Base-by-base conservation (phyloP, 2,329 filamentous ascomycete genomes). In the Biscogniauxia sp. region DNA sequence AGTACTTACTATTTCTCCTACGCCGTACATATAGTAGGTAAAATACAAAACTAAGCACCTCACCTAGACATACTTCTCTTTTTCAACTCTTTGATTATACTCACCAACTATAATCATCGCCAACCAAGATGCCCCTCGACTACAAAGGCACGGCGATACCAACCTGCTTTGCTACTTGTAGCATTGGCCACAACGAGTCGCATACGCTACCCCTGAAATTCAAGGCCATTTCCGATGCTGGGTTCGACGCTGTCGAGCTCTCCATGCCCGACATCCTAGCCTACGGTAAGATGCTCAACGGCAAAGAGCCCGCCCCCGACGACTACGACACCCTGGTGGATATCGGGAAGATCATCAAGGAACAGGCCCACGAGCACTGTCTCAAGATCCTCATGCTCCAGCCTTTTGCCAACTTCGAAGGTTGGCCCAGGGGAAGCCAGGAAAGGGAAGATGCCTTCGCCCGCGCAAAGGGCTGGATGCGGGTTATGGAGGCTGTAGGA, bases 331-430 rank as follows among this genome's bases (percentile, higher is more conserved):
- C 81, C 2, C 78, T 93, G 0, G 80, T 80, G 58, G 74, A 76
- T 1, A 81, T 87, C 0, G 87, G 83, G 0, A 69, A 70, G 17
- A 77, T 84, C 49, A 82, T 91, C 55, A 81, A 79, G 56, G 74
- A 75, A 0, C 73, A 89, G 53, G 86, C 84, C 54, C 75, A 82
- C 25, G 77, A 82, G 11, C 77, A 86, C 37, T 74, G 76, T 0
- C 74, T 93, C 1, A 77, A 80, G 41, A 82, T 93, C 59, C 80
- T 93, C 72, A 88, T 92, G 78, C 75, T 93, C 5, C 90, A 93
- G 68, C 89, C 90, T 0, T 93, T 93, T 68, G 78, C 86, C 17
- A 90, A 92, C 67, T 92, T 92, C 60, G 90, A 93, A 68, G 90
- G 90, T 1, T 93, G 90, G 89, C 76, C 81, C 0, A 77, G 79